Base-by-base conservation (phyloP, 2,329 filamentous ascomycete genomes). In the Dactylellina parvicollis region DNA sequence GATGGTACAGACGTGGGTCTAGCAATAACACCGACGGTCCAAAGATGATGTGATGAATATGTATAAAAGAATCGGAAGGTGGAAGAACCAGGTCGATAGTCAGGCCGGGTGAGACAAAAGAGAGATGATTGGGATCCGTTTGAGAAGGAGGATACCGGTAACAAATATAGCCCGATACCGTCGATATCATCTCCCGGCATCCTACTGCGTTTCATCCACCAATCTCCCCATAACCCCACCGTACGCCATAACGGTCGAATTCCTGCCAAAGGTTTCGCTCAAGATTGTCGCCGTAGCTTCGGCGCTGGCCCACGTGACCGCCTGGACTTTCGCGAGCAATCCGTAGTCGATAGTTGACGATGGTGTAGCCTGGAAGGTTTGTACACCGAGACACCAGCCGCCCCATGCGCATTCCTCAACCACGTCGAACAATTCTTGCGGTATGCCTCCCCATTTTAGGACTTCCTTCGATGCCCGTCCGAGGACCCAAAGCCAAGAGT, bases 211-310 rank as follows among this genome's bases (percentile, higher is more conserved):
- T 28, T 73, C 69, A 38, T 73, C 69, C 1, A 73, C 69, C 12
- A 73, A 16, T 49, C 69, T 59, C 22, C 69, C 60, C 42, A 73
- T 44, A 22, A 73, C 66, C 4, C 69, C 69, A 36, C 69, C 60
- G 34, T 73, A 73, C 10, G 69, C 69, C 69, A 73, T 73, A 28
- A 56, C 55, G 1, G 69, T 73, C 18, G 69, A 73, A 20, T 73
- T 73, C 34, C 40, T 59, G 4, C 69, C 69, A 44, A 73, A 73
- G 0, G 69, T 60, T 42, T 66, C 60, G 42, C 66, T 73, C 8
- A 73, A 28, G 22, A 73, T 59, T 7, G 69, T 73, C 20, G 54
- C 69, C 12, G 69, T 73, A 8, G 69, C 69, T 55, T 73, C 69
- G 8, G 69, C 57, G 14, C 60, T 73, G n/a, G 69, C 69, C 69